Evolutionary conservation across 371 early-diverging fungal genomes (phyloP), one percentile per base, ranked within the genome.

Genomic region (Rhizopus sp.): DNA sequence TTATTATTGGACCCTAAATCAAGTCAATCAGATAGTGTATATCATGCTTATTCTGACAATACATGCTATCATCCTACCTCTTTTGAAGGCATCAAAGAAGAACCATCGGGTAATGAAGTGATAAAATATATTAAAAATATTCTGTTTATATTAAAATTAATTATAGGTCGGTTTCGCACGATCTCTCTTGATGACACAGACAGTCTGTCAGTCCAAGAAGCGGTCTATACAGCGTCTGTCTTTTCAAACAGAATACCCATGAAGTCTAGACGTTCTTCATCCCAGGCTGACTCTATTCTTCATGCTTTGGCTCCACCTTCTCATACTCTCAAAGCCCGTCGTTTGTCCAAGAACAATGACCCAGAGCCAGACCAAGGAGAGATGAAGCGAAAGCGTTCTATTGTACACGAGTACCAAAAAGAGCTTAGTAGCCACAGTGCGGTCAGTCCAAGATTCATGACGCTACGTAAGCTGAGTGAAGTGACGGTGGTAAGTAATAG

Each of bases 381-480:
- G 44, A 47, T 33, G 31, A 41, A 41, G 7, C 41, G 55, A 16
- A 54, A 58, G 17, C 48, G 46, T 29, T 58, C 62, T 0, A 30
- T 58, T 40, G 54, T 57, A 7, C 39, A 53, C 13, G 50, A 44
- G 31, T 59, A 50, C 15, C 42, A 53, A 30, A 63, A 58, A 30
- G 59, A 63, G 8, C 42, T 53, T 9, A 49, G 62, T 35, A 60
- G 47, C 38, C 63, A 63, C 10, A 76, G 77, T 53, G 77, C 77
- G 4, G 77, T 76, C 6, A 76, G 77, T 33, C 77, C 77, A 1
- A 62, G 73, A 40, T 76, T 76, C 34, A 76, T 76, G 77, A 71
- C 73, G 0, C 47, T 76, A 7, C 57, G 77, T 5, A 76, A 76
- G 63, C 52, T 76, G 9, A 76, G 73, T 35, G 72, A 69, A 49